Base-by-base conservation (phyloP, 768 basidiomycete genomes). In the Lentinula sp. region DNA sequence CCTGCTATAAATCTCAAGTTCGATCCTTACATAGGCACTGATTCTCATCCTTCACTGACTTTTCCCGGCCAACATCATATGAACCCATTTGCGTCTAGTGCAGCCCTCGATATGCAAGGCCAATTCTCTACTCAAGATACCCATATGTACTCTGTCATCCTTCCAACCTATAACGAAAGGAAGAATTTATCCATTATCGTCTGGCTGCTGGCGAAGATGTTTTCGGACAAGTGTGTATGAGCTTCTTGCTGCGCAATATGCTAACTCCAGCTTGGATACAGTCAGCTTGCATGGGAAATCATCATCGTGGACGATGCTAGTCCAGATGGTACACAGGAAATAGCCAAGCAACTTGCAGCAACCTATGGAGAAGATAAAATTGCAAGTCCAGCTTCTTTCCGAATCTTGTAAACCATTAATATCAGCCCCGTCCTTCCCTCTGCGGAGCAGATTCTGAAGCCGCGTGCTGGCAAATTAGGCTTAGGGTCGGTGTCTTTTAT, bases 91-190 rank as follows among this genome's bases (percentile, higher is more conserved):
- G 83, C 81, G 64, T 84, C 81, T 70, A 70, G 62, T 52, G 71
- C 75, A 23, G 81, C 86, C 59, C 70, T 81, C 67, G 82, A 78
- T 63, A 88, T 88, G 87, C 87, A 87, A 76, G 86, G 85, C 68
- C 76, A 75, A 65, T 83, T 79, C 69, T 64, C 73, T 42, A 74
- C 79, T 32, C 64, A 78, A 18, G 78, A 85, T 65, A 82, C 84
- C 39, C 77, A 88, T 79, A 95, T 89, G 73, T 95, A 95, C 73
- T 92, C 90, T 40, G 92, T 96, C 63, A 95, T 96, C 67, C 80
- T 96, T 1, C 94, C 94, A 34, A 96, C 94, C 1, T 96, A 95
- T 73, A 95, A 96, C 70, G 94, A 95, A 71, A 85, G 94, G 68
- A 92, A 89, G 75, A 95, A 96, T 69, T 75, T 96, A 16, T 94